Evolutionary conservation across 2,329 filamentous ascomycete genomes (phyloP), one percentile per base, ranked within the genome.

Genomic region (Microascus cirrosus): DNA sequence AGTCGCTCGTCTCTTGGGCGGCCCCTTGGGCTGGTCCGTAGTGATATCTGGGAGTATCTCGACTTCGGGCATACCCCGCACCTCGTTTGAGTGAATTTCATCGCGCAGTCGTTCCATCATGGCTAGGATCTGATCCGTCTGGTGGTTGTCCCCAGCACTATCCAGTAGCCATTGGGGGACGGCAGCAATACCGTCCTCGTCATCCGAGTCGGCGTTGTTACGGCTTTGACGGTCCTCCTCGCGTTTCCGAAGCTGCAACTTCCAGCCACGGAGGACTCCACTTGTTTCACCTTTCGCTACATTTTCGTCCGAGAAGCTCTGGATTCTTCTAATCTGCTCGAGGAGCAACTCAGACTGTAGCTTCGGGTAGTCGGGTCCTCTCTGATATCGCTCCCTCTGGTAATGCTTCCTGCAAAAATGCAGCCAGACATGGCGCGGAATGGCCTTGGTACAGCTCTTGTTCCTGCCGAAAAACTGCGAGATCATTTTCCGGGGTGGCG

Each of bases 381-480:
- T 84, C n/a, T 86, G 79, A 66, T 91, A 92, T 0, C 86, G 78
- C 51, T 79, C 80, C 7, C 89, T 82, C 70, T 94, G 90, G 68
- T 94, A 94, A 66, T 92, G 87, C 67, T 92, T 92, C 39, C 89
- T 82, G 69, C 90, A 94, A 67, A 83, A 86, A 65, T 86, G 82
- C 0, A 90, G 82, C 88, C 88, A 93, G 2, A 89, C 80, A 24
- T 81, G 71, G 6, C 80, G 72, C 0, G 87, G 87, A 54, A 94
- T 89, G 52, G 78, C 76, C 36, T 85, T 79, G 0, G 89, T 94
- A 65, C 84, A 86, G 8, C 81, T 77, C 71, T 94, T 94, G 75
- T 94, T 94, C 42, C 90, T 82, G 24, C 89, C 89, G 63, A 93
- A 93, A 58, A 92, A 81, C 65, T 94, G 88, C 0, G 87, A 90